Conservation (phyloP, 345 rosid species). For the Passiflora organensis region DNA sequence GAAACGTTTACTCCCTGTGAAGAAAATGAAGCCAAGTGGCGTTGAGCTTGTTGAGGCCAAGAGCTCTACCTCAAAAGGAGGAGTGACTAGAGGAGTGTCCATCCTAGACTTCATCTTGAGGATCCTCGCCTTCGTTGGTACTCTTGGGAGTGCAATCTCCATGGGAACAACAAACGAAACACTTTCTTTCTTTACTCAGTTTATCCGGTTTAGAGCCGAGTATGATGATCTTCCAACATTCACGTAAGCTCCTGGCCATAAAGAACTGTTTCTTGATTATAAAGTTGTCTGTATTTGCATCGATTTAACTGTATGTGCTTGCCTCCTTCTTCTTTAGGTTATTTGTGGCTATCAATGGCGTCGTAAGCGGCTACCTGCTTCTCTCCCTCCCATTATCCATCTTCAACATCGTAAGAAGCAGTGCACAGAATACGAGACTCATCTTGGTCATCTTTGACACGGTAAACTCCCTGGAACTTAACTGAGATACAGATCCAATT, state of each 20-base stretch:
- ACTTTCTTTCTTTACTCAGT: conserved; percentile 48
- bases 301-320: not conserved
- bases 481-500: too few relatives aligned
- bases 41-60: conserved; percentile 27
- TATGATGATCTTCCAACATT: conserved; percentile 45
- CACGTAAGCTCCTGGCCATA: conserved; percentile 23
- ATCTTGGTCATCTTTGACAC: conserved; percentile 46
- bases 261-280: not conserved
- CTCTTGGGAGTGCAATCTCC: conserved; percentile 37
- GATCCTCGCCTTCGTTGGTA: not conserved
- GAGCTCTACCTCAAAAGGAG: not conserved
- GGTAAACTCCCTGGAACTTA: too few relatives aligned
- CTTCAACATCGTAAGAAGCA: conserved; percentile 51
- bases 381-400: conserved; percentile 46
- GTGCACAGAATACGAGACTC: conserved; percentile 38
- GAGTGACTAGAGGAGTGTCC: too few relatives aligned
- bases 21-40: conserved; percentile 35
- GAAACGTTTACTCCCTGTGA: not conserved
- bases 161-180: conserved; percentile 59
- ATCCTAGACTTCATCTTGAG: not conserved
- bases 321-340: conserved; percentile 40
- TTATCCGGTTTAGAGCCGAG: conserved; percentile 36
- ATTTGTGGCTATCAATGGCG: conserved; percentile 60
- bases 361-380: conserved; percentile 49
- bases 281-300: not conserved